Evolutionary conservation across 1,284 basidiomycete species (phyloP).

Genomic region (Ceratobasidium sp.): DNA sequence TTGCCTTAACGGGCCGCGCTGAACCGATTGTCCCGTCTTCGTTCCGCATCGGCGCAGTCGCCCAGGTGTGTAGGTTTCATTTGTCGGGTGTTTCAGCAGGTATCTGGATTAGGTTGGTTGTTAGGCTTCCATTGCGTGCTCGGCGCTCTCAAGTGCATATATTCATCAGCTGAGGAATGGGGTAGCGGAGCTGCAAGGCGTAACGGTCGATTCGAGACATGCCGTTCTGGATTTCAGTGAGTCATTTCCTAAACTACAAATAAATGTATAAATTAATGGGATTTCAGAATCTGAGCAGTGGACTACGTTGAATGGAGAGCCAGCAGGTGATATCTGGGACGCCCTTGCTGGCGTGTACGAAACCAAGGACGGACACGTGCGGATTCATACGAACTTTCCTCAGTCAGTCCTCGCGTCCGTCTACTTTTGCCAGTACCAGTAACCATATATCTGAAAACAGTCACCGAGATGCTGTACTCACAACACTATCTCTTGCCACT

Average conservation of each 20-base stretch:
- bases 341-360: constrained; percentile 64
- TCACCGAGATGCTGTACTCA: constrained; percentile 64
- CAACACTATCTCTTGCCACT: constrained; percentile 57
- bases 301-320: constrained; percentile 60
- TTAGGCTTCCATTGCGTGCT: constrained; percentile 64
- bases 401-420: constrained; percentile 58
- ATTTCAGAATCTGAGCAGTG: constrained; percentile 62
- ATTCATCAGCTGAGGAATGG: constrained; percentile 57
- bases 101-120: background rate
- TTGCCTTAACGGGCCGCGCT: constrained; percentile 56
- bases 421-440: too few relatives aligned
- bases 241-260: constrained; percentile 47
- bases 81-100: too few relatives aligned
- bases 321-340: constrained; percentile 59
- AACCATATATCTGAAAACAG: constrained; percentile 50
- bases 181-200: constrained; percentile 55
- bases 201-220: constrained; percentile 66
- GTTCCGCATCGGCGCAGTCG: constrained; percentile 62
- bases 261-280: constrained; percentile 1
- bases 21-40: constrained; percentile 62
- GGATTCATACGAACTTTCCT: constrained; percentile 72
- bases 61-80: constrained; percentile 57
- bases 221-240: constrained; percentile 68
- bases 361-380: constrained; percentile 63
- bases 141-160: constrained; percentile 64